These are phyloP conservation scores for Yamadazyma taylorii DNA, from an alignment of 1,139 yeast genomes.

Conservation along the genomic window DNA sequence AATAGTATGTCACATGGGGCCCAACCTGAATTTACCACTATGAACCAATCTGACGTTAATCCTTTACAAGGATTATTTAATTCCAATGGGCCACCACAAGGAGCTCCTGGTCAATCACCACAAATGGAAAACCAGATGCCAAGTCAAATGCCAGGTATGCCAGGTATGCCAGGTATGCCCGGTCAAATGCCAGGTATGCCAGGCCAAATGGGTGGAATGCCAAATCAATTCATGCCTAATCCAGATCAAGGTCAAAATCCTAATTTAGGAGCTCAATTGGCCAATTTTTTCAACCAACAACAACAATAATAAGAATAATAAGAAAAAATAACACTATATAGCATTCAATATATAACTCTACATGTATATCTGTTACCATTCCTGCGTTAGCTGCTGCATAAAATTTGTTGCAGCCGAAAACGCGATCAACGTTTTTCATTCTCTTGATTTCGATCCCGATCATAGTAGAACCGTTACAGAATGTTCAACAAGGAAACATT, in stretches of 20 bases:
- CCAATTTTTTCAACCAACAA: constrained; percentile 30
- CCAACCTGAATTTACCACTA: constrained; percentile 37
- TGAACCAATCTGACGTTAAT: constrained; percentile 41
- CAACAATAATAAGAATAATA: constrained; percentile 2
- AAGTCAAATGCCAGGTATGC: constrained; percentile 17
- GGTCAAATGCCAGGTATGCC: constrained; percentile 23
- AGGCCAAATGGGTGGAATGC: constrained; percentile 7
- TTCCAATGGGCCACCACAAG: constrained; percentile 14
- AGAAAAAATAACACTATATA: neutral
- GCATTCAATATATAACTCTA: neutral
- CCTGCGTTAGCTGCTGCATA: neutral
- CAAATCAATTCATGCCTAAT: constrained; percentile 14
- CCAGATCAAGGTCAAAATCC: constrained; percentile 11
- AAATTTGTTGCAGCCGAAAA: no score
- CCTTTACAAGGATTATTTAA: constrained; percentile 54
- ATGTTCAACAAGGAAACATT: neutral
- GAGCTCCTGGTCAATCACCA: constrained; percentile 13
- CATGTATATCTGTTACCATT: neutral
- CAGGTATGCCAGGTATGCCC: constrained; percentile 14
- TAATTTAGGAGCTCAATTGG: constrained; percentile 35
- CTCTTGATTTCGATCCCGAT: no score
- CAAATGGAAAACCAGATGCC: constrained; percentile 19
- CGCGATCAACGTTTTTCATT: no score
- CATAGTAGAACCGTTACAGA: no score
- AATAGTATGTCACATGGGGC: constrained; percentile 27